Evolutionary conservation across 257 asterid species (phyloP).

Genomic region (Nicotiana sylvestris): DNA sequence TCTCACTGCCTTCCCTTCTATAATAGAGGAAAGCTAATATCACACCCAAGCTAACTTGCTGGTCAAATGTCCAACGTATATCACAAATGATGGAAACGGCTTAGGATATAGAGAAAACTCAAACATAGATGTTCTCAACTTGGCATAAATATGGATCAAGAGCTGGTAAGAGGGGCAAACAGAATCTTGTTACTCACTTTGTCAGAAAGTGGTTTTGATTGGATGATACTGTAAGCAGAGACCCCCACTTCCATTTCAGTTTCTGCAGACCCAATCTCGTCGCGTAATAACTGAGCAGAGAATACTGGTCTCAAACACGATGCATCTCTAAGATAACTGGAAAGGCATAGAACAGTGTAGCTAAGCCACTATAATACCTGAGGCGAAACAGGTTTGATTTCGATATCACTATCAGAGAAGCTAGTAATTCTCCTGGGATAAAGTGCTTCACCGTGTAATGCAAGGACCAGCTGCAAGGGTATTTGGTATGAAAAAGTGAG

Average conservation of each 20-base stretch:
- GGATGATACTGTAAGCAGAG: constrained; percentile 29
- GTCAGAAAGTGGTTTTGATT: constrained; percentile 18
- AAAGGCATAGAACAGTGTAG: neutral
- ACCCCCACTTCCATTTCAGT: constrained; percentile 29
- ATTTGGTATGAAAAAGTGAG: constrained; percentile 2
- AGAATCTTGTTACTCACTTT: constrained; percentile 30
- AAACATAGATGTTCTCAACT: neutral
- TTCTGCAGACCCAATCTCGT: constrained; percentile 29
- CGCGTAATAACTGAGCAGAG: constrained; percentile 31
- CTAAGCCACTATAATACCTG: constrained; percentile 38
- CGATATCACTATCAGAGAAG: constrained; percentile 53
- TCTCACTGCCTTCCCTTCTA: neutral
- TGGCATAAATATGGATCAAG: neutral
- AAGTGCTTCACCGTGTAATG: constrained; percentile 51
- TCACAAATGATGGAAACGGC: neutral
- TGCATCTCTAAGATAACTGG: constrained; percentile 7
- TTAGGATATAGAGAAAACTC: neutral
- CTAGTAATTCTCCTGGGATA: constrained; percentile 36
- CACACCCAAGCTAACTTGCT: constrained; percentile 1
- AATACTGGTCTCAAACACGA: constrained; percentile 12
- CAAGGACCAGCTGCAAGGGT: constrained; percentile 66
- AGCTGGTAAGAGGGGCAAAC: neutral
- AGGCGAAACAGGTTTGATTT: constrained; percentile 41
- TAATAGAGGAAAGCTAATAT: neutral
- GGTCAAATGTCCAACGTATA: neutral